Base-by-base conservation (phyloP, 2,329 filamentous ascomycete genomes). In the Periconia sp. region DNA sequence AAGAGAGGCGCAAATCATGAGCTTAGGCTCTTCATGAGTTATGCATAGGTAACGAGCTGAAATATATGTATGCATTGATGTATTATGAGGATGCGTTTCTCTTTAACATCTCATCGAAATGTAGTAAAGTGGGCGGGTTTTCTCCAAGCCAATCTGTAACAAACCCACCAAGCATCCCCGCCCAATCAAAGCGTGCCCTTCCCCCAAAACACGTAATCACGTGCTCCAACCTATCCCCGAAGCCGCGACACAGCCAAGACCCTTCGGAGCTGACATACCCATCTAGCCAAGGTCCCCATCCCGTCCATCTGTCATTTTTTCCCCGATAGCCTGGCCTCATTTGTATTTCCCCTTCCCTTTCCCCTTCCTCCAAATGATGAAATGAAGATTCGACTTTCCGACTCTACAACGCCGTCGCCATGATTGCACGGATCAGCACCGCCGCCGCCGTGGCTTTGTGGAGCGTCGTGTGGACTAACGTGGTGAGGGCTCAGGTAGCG, bases 341-440 rank as follows among this genome's bases (percentile, higher is more conserved):
- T 27, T 27, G 3, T 27, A 27, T 27, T 27, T 27, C 23, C 23
- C 8, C 23, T 27, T 27, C 23, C 8, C 23, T 27, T 27, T 27
- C 8, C 8, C 23, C 23, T 27, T 27, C 23, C 23, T 8, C 23
- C 23, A 27, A 27, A 27, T 27, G 5, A 5, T 27, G 23, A 27
- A 27, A 27, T 27, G 23, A 27, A 27, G 23, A 27, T 27, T 27
- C 23, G 23, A 27, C 5, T n/a, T 18, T 17, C 10, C 7, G 11
- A 18, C n/a, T 44, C 41, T 10, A 44, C 41, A 44, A 17, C 13
- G 6, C 10, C 14, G 5, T 31, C 46, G 57, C 19, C 41, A 68
- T 68, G 62, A 61, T 60, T 42, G 41, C 54, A 9, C 55, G 56
- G 42, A 49, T 52, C 58, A 41, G 41, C 10, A 14, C 54, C 14